Evolutionary conservation across 1,284 basidiomycete species (phyloP).

Genomic region (Apiotrichum sp.): DNA sequence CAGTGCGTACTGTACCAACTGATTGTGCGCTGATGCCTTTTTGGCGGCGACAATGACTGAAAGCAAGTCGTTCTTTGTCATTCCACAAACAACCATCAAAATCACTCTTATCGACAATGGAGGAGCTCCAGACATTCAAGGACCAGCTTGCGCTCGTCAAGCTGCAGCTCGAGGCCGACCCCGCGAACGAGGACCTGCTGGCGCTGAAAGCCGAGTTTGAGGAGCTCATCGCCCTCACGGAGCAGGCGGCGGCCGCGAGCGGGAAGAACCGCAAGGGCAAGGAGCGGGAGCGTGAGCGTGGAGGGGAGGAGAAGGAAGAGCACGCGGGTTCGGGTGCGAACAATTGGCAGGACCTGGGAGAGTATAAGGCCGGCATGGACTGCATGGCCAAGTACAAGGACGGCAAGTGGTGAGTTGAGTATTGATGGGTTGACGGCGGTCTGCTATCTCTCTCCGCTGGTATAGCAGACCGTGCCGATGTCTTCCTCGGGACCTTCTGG

Average conservation of each 20-base stretch:
- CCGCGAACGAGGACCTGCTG: slow-evolving; percentile 64
- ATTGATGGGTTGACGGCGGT: too few relatives aligned
- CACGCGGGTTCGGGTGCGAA: slow-evolving; percentile 3
- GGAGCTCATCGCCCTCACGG: slow-evolving; percentile 82
- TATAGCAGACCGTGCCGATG: too few relatives aligned
- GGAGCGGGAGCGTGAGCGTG: slow-evolving; percentile 7
- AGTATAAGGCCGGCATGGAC: slow-evolving; percentile 73
- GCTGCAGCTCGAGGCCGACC: slow-evolving; percentile 73
- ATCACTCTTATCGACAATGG: slow-evolving; percentile 19
- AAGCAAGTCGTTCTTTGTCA: background rate
- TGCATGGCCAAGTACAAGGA: slow-evolving; percentile 88
- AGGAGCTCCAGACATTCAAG: slow-evolving; percentile 76
- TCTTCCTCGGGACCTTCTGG: too few relatives aligned
- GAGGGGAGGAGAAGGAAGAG: slow-evolving; percentile 10
- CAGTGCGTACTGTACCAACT: too few relatives aligned
- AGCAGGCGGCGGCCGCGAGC: slow-evolving; percentile 52
- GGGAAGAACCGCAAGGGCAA: slow-evolving; percentile 9
- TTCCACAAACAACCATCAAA: too few relatives aligned
- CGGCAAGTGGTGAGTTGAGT: slow-evolving; percentile 56
- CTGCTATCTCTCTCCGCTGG: too few relatives aligned
- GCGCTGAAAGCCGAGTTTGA: slow-evolving; percentile 73
- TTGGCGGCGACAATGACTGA: too few relatives aligned
- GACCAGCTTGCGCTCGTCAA: slow-evolving; percentile 83
- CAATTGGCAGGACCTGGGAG: slow-evolving; percentile 37
- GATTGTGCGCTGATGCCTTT: too few relatives aligned